Conservation (phyloP, 805 yeast species). For the Suhomyces prunicola region DNA sequence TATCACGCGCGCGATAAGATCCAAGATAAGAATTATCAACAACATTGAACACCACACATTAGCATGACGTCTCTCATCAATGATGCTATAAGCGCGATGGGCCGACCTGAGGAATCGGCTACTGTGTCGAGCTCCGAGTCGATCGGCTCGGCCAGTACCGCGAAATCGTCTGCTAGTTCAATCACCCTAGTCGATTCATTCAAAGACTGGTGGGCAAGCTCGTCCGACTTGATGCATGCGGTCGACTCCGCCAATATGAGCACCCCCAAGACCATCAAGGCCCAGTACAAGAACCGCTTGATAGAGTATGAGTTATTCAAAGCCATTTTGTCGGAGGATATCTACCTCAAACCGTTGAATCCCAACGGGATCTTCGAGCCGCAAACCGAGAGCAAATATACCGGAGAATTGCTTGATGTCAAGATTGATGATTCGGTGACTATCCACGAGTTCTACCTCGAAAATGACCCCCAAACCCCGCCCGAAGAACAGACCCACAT, state of each 20-base stretch:
- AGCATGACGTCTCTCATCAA: conserved; percentile 9
- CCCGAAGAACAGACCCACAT: conserved; percentile 16
- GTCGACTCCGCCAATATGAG: conserved; percentile 1
- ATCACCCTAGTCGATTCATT: conserved; percentile 25
- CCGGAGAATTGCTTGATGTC: conserved; percentile 28
- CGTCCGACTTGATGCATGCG: conserved; percentile 19
- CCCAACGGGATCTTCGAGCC: not conserved
- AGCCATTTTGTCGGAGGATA: conserved; percentile 30
- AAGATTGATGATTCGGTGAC: conserved; percentile 24
- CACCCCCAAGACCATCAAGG: conserved; percentile 8
- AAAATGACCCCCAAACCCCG: conserved; percentile 16
- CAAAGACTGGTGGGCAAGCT: conserved; percentile 38
- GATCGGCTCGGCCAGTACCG: not conserved
- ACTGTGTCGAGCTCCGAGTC: not conserved
- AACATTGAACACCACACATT: not conserved
- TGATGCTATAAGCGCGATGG: conserved; percentile 26
- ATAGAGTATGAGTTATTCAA: conserved; percentile 34
- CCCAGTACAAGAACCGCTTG: conserved; percentile 22
- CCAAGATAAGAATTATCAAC: not conserved
- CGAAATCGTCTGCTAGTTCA: conserved; percentile 11
- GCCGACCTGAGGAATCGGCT: conserved; percentile 2
- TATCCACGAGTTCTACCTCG: conserved; percentile 37
- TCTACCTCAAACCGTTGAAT: conserved; percentile 15
- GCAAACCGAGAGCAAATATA: not conserved
- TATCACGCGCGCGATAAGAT: not conserved